Evolutionary conservation across 805 yeast genomes (phyloP).

Genomic region (Candida berthetii): DNA sequence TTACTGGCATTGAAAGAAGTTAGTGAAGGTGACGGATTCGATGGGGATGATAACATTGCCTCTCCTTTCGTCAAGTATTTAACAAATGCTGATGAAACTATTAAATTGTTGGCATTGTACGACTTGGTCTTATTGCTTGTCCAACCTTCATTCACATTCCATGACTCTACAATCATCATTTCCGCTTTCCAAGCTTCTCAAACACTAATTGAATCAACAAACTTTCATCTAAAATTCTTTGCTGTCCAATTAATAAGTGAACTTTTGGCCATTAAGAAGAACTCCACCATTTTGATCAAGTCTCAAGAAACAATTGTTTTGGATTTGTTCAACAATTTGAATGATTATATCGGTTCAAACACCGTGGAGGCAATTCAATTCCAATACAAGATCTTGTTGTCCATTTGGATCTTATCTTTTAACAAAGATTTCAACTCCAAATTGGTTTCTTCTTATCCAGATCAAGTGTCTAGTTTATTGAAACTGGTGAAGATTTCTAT

Average conservation of each 20-base stretch:
- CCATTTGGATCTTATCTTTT: conserved; percentile 84
- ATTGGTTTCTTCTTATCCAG: conserved; percentile 44
- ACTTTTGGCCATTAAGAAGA: conserved; percentile 50
- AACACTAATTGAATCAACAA: conserved; percentile 25
- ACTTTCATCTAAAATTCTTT: conserved; percentile 49
- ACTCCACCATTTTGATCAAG: conserved; percentile 42
- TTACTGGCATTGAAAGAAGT: conserved; percentile 29
- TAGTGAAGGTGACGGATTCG: conserved; percentile 10
- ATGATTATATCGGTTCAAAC: conserved; percentile 24
- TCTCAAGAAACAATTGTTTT: conserved; percentile 24
- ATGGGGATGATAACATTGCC: conserved; percentile 31
- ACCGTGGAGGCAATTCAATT: conserved; percentile 46
- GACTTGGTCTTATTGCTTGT: conserved; percentile 45
- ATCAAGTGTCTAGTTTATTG: conserved; percentile 36
- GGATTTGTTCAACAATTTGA: conserved; percentile 40
- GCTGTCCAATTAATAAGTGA: conserved; percentile 61
- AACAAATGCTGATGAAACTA: conserved; percentile 47
- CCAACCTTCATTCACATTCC: conserved; percentile 16
- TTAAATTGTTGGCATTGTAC: conserved; percentile 49
- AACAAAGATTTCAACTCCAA: conserved; percentile 42
- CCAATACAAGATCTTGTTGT: conserved; percentile 72
- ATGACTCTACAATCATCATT: conserved; percentile 21
- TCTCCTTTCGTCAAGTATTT: conserved; percentile 50
- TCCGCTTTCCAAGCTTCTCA: conserved; percentile 10
- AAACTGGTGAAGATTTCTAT: conserved; percentile 70